Conservation (phyloP, 345 rosid genomes). For the Hevea brasiliensis region DNA sequence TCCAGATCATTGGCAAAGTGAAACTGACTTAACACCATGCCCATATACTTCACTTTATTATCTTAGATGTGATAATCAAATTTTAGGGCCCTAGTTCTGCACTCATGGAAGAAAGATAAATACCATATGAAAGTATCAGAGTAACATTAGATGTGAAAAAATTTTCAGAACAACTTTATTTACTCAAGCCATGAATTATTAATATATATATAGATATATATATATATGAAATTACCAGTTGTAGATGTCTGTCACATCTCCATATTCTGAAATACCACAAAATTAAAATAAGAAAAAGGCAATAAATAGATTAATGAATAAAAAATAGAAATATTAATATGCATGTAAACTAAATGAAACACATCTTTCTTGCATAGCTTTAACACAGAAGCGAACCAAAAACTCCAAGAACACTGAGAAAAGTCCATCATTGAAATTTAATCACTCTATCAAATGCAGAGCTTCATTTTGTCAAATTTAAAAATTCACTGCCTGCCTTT, state of each 20-base stretch:
- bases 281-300: background rate
- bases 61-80: background rate
- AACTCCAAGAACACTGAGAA: background rate
- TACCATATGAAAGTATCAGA: conserved; percentile 1
- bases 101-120: background rate
- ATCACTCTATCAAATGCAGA: background rate
- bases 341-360: background rate
- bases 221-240: conserved; percentile 82
- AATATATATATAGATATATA: no score
- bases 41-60: background rate
- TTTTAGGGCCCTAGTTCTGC: background rate
- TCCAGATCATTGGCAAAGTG: background rate
- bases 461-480: background rate
- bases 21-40: background rate
- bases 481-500: background rate
- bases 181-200: background rate
- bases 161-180: no score
- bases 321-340: background rate
- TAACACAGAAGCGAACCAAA: background rate
- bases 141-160: background rate
- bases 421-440: background rate
- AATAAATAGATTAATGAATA: conserved; percentile 11
- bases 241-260: conserved; percentile 92
- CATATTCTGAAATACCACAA: conserved; percentile 65
- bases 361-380: background rate